A percentile compares a stretch with the other conserved stretches of the same genome.
phyloP scores from a whole-genome alignment of 495 filamentous ascomycete species.

The Aspergillus mulundensis region DNA sequence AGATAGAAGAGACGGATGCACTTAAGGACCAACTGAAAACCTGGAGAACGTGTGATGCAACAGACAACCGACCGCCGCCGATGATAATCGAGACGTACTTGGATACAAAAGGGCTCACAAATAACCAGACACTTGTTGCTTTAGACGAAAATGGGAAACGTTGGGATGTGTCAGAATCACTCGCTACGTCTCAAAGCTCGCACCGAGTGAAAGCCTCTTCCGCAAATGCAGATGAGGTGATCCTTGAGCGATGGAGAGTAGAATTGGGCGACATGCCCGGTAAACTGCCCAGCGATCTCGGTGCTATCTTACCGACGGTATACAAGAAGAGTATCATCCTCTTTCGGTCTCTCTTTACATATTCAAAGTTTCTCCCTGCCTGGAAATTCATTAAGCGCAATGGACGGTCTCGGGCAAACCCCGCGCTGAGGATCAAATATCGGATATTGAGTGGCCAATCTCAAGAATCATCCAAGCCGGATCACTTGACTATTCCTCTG shows the following conservation, averaged over 20 bases:
- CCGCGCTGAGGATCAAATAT: constrained; percentile 69
- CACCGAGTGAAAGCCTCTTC: constrained; percentile 26
- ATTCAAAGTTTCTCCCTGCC: constrained; percentile 76
- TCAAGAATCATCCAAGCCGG: constrained; percentile 39
- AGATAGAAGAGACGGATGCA: constrained; percentile 85
- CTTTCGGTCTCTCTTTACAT: constrained; percentile 87
- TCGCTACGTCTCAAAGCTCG: constrained; percentile 55
- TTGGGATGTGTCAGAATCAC: constrained; percentile 85
- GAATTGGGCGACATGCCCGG: constrained; percentile 64
- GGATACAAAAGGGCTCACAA: constrained; percentile 73
- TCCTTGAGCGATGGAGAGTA: constrained; percentile 87
- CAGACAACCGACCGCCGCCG: constrained; percentile 74
- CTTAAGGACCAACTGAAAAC: constrained; percentile 72
- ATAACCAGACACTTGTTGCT: constrained; percentile 81
- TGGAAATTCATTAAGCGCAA: constrained; percentile 80
- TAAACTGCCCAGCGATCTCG: constrained; percentile 56
- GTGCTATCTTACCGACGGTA: constrained; percentile 70
- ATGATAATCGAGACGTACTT: constrained; percentile 88
- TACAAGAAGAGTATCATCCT: constrained; percentile 96
- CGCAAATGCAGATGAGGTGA: constrained; percentile 55
- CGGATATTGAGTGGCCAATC: constrained; percentile 63
- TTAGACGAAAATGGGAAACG: constrained; percentile 84
- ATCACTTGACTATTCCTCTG: constrained; percentile 69
- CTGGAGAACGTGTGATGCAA: constrained; percentile 74
- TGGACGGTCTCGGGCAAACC: constrained; percentile 59